Evolutionary conservation across 345 rosid genomes (phyloP).

Genomic region (Euphorbia peplus): DNA sequence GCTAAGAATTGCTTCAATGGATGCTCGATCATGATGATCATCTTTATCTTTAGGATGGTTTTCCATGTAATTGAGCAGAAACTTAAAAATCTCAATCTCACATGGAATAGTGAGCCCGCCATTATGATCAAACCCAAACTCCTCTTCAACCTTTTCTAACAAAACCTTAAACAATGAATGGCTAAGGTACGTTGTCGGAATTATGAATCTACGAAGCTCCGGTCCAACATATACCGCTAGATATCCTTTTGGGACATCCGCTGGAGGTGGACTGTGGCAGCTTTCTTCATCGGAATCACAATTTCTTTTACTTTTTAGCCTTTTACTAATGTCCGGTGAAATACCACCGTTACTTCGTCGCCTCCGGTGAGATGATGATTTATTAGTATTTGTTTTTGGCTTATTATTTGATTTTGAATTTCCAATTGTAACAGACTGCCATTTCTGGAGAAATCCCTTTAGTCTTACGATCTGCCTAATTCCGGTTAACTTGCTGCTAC

Average conservation of each 20-base stretch:
- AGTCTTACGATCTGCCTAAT: conserved; percentile 77
- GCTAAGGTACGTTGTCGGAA: conserved; percentile 80
- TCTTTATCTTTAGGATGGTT: conserved; percentile 45
- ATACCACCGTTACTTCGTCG: conserved; percentile 30
- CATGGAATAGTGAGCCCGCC: conserved; percentile 90
- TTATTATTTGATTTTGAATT: conserved; percentile 27
- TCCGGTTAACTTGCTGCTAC: conserved; percentile 59
- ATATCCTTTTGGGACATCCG: conserved; percentile 86
- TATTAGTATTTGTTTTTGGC: no score
- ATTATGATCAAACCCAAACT: conserved; percentile 81
- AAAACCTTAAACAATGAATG: conserved; percentile 83
- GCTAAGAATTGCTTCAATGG: not conserved
- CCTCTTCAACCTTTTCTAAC: conserved; percentile 88
- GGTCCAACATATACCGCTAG: conserved; percentile 87
- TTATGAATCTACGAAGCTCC: conserved; percentile 89
- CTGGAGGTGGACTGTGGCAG: conserved; percentile 68
- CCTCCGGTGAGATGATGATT: conserved; percentile 25
- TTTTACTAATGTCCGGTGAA: conserved; percentile 45
- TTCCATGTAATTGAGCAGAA: conserved; percentile 79
- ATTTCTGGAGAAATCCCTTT: conserved; percentile 83
- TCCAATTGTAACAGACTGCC: conserved; percentile 72
- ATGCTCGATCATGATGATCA: conserved; percentile 23
- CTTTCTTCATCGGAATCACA: conserved; percentile 87
- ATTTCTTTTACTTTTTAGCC: conserved; percentile 36
- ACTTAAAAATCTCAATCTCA: conserved; percentile 96